Evolutionary conservation across 2,329 filamentous ascomycete species (phyloP), one percentile per base, ranked within the genome.

Genomic region (Pseudogymnoascus sp.): DNA sequence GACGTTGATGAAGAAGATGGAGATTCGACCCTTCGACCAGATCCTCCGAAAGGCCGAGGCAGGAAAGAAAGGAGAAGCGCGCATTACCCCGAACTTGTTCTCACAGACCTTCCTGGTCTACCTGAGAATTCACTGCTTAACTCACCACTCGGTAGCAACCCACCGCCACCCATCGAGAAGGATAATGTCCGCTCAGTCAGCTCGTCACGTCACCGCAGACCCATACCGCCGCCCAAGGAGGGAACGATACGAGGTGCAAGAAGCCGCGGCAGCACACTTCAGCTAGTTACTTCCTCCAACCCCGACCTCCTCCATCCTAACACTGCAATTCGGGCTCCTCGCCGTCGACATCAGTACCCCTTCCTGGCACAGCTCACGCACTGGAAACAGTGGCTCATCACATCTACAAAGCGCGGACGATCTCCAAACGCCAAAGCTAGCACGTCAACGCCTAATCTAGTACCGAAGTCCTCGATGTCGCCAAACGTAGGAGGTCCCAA

Each of bases 151-250:
- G 21, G 37, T 6, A 63, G 64, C 5, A 78, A 75, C 64, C 86
- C 82, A 18, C 90, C 90, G 3, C 86, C 86, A 1, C 89, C 91
- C 0, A 79, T 93, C 61, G 90, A 95, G 71, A 93, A 93, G 72
- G 88, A 91, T 71, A 88, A 87, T 4, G 79, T 89, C 62, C 84
- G 90, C 36, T 93, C 89, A 16, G 83, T 83, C 21, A 92, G 90
- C 70, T 91, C 91, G 11, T 92, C 91, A 31, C 81, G 88, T 65
- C 87, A 89, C 65, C 86, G 90, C 59, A 88, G 83, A 38, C 85
- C 93, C 5, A 80, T 90, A 42, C 90, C 89, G 8, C 93, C 93
- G 43, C 92, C 93, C 1, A 97, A 97, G 74, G 93, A 97, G 73
- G 84, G 86, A 12, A 77, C 85, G 9, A 74, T 88, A 63, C 80